These are phyloP conservation scores for Kodamaea derodonti DNA, from an alignment of 1,139 yeast species.

Conservation along the genomic window DNA sequence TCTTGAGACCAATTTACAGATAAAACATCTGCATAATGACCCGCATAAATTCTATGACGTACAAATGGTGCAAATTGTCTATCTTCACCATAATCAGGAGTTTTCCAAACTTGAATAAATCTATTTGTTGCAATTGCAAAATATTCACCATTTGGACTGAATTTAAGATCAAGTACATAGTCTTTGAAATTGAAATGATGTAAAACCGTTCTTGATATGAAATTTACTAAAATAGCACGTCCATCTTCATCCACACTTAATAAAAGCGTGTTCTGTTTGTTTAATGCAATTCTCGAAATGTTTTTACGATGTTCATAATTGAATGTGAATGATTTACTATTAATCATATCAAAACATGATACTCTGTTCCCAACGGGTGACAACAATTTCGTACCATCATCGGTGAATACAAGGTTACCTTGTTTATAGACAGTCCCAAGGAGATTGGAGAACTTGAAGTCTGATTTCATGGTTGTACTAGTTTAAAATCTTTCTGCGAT, in stretches of 20 bases:
- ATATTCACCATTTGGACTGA: slow-evolving; percentile 84
- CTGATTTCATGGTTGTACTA: slow-evolving; percentile 38
- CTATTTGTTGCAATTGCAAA: slow-evolving; percentile 86
- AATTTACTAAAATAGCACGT: slow-evolving; percentile 86
- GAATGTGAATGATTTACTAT: slow-evolving; percentile 84
- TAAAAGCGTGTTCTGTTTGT: slow-evolving; percentile 74
- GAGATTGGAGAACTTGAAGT: slow-evolving; percentile 69
- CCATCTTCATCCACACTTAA: slow-evolving; percentile 92
- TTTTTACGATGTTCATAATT: slow-evolving; percentile 90
- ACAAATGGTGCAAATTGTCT: slow-evolving; percentile 96
- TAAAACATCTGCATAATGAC: slow-evolving; percentile 82
- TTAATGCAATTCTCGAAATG: slow-evolving; percentile 74
- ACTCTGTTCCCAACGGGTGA: slow-evolving; percentile 97
- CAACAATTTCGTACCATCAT: slow-evolving; percentile 77
- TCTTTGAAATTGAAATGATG: slow-evolving; percentile 94
- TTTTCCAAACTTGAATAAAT: slow-evolving; percentile 89
- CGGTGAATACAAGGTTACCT: slow-evolving; percentile 84
- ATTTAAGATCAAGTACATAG: slow-evolving; percentile 65
- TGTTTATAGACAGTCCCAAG: slow-evolving; percentile 92
- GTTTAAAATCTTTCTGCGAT: slow-evolving; percentile 1
- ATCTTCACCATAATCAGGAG: slow-evolving; percentile 71
- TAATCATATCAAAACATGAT: slow-evolving; percentile 78
- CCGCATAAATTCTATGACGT: slow-evolving; percentile 85
- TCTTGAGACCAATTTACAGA: slow-evolving; percentile 87
- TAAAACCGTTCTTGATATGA: slow-evolving; percentile 76